phyloP scores from a whole-genome alignment of 2,329 filamentous ascomycete species.

The Fusarium sororula region DNA sequence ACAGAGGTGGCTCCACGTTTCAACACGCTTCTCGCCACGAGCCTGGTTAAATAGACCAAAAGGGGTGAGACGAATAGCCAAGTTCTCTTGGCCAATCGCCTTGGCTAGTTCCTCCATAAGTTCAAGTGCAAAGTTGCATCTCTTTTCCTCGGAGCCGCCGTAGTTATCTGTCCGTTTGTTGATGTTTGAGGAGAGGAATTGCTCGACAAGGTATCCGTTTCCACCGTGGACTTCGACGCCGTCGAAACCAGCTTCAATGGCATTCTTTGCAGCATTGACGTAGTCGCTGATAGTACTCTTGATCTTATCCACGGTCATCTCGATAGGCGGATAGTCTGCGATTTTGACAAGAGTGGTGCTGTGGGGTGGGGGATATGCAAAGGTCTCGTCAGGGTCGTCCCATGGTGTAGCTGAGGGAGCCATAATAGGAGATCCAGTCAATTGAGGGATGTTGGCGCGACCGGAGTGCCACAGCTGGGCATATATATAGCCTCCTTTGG shows the following conservation, averaged over 20 bases:
- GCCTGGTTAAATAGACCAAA: slow-evolving; percentile 63
- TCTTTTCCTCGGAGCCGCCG: slow-evolving; percentile 45
- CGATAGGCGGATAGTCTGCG: slow-evolving; percentile 41
- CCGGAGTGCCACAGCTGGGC: slow-evolving; percentile 65
- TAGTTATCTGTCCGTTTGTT: slow-evolving; percentile 51
- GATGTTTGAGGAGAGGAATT: slow-evolving; percentile 50
- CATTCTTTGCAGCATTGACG: slow-evolving; percentile 49
- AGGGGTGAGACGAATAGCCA: slow-evolving; percentile 57
- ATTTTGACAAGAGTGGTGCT: slow-evolving; percentile 52
- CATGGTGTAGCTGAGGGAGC: slow-evolving; percentile 55
- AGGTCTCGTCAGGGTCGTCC: slow-evolving; percentile 54
- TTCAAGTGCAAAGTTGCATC: slow-evolving; percentile 63
- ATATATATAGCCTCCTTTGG: slow-evolving; percentile 67
- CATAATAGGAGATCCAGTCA: slow-evolving; percentile 49
- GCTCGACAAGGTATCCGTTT: slow-evolving; percentile 53
- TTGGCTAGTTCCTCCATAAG: slow-evolving; percentile 57
- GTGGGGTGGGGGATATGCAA: slow-evolving; percentile 48
- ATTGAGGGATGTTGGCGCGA: slow-evolving; percentile 49
- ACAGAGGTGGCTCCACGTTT: slow-evolving; percentile 63
- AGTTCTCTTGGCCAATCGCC: slow-evolving; percentile 55
- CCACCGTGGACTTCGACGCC: slow-evolving; percentile 54
- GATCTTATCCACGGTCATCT: slow-evolving; percentile 55
- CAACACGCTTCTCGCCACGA: slow-evolving; percentile 58
- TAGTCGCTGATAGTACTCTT: slow-evolving; percentile 45
- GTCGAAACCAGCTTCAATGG: slow-evolving; percentile 63